These are phyloP conservation scores for Saccharum hybrid DNA, from an alignment of 202 grass and related monocot genomes.

Conservation along the genomic window DNA sequence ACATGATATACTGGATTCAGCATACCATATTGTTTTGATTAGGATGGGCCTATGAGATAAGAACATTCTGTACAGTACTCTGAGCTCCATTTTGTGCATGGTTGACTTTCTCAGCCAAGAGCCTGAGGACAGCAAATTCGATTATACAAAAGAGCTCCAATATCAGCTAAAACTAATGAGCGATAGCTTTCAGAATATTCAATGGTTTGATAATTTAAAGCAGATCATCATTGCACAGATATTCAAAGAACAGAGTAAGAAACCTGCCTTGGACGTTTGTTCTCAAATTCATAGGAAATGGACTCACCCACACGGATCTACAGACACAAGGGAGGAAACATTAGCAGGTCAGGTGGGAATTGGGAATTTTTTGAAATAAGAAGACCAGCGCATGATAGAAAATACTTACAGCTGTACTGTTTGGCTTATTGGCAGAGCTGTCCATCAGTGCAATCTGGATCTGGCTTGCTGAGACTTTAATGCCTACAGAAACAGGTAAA, in stretches of 20 bases:
- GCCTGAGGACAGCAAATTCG: no score
- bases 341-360: background rate
- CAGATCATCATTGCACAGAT: constrained; percentile 8
- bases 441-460: background rate
- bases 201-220: background rate
- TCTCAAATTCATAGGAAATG: constrained; percentile 9
- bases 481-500: background rate
- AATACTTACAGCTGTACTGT: constrained; percentile 3
- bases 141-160: no score
- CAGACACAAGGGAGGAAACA: constrained; percentile 1
- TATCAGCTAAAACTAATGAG: no score
- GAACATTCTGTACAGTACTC: no score
- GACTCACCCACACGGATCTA: constrained; percentile 8
- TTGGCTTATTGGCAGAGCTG: background rate
- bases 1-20: no score
- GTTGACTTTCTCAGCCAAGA: no score
- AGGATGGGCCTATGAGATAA: no score
- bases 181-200: background rate
- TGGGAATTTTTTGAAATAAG: background rate
- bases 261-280: constrained; percentile 38
- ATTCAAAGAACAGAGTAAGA: constrained; percentile 21
- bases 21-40: no score
- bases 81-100: no score
- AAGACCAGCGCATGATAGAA: background rate
- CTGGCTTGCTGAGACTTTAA: background rate